Base-by-base conservation (phyloP, 1,139 yeast genomes). In the Zygotorulaspora mrakii region DNA sequence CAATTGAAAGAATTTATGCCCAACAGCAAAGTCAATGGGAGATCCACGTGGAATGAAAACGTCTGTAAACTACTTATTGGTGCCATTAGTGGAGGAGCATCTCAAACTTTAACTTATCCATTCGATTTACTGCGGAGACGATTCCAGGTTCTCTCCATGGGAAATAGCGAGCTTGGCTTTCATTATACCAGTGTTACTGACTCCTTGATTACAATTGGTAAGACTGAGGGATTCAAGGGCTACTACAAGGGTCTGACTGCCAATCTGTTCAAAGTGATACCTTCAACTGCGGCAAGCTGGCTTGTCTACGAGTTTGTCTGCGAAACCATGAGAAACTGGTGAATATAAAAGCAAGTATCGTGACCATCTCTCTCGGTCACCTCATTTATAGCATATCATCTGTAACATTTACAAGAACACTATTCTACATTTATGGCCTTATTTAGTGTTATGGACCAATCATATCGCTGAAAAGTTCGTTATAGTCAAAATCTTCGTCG, bases 251-350 rank as follows among this genome's bases (percentile, higher is more conserved):
- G 97, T 0, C 72, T 89, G 56, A 74, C 83, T 2, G 95, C 96
- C 2, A 89, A 89, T 58, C 70, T 89, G 59, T 81, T 87, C 66
- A 89, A 89, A 61, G 94, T 89, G 2, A 85, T 87, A 27, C 96
- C 96, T 0, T 81, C 94, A 6, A 89, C 89, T 91, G 97, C 97
- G 2, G 88, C 89, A 14, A 84, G 89, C 47, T 91, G 96, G 96
- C 69, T 85, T 44, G 78, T 85, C 46, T 89, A 84, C 63, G 97
- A 89, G 59, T 62, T 77, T 29, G 69, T 83, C 17, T 44, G 57
- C 17, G 59, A 55, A 27, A 23, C 35, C 8, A 42, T 53, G 40
- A 40, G 44, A 31, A 11, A 13, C 5, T 38, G 34, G 34, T 38
- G 17, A 14, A 5, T 11, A 16, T 16, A 17, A 9, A 28, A 8